Evolutionary conservation across 176 grass and related monocot species (phyloP).

Genomic region (Carex cristatella): DNA sequence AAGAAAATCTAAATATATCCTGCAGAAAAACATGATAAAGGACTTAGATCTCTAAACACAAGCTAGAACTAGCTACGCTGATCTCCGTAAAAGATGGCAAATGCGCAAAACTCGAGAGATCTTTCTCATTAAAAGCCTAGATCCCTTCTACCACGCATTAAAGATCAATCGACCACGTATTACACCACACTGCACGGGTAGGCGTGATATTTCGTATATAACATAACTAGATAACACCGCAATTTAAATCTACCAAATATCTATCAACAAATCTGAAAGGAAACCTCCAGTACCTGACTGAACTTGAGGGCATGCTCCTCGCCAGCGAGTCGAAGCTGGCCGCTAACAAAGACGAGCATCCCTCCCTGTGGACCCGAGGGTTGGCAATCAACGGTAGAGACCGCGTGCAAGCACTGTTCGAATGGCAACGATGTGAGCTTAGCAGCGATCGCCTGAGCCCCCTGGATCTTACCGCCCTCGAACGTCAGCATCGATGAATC

Average conservation of each 20-base stretch:
- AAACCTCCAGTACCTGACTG: constrained; percentile 50
- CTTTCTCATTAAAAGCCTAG: not conserved
- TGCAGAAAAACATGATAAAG: not conserved
- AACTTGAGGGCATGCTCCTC: constrained; percentile 65
- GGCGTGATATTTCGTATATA: not conserved
- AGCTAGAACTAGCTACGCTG: not conserved
- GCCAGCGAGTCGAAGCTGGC: constrained; percentile 41
- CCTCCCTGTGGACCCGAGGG: constrained; percentile 68
- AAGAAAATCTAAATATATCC: not conserved
- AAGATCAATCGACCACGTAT: not conserved
- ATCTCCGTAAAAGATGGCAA: not conserved
- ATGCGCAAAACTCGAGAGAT: not conserved
- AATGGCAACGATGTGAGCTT: constrained; percentile 70
- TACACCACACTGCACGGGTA: not conserved
- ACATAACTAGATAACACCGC: not conserved
- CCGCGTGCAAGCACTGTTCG: constrained; percentile 49
- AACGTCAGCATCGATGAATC: constrained; percentile 81
- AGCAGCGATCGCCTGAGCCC: constrained; percentile 35
- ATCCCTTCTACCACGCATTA: not conserved
- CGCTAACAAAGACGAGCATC: constrained; percentile 80
- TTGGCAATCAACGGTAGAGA: constrained; percentile 80
- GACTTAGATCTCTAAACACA: not conserved
- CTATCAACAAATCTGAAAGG: not conserved
- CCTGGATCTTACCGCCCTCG: constrained; percentile 53
- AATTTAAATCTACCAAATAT: not conserved